Base-by-base conservation (phyloP, 2,329 filamentous ascomycete genomes). In the Ophiognomonia clavigignenti-juglandacearum region DNA sequence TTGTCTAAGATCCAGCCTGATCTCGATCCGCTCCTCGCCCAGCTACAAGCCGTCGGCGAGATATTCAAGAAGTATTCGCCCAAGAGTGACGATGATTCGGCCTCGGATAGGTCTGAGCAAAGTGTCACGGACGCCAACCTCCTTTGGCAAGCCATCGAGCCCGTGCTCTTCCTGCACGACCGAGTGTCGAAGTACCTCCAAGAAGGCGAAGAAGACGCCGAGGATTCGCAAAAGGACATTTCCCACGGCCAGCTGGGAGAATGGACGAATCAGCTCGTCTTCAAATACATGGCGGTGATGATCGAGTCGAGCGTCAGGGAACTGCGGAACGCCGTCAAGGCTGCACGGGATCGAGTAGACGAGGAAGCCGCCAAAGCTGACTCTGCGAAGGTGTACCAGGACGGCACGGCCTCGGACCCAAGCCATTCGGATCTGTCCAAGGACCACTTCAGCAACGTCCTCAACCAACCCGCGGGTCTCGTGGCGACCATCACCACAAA, bases 351-450 rank as follows among this genome's bases (percentile, higher is more conserved):
- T 27, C 52, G 54, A 9, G 59, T 62, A 1, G 59, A 62, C 41
- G 50, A 59, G 29, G 59, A 61, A 36, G 59, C 59, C 3, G 56
- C 59, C 27, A 60, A 61, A 34, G 57, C 58, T 3, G 54, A 43
- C 9, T 58, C 59, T 3, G 58, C 59, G 3, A 54, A 52, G 7
- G 52, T 62, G 19, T 62, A 61, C 41, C 41, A 57, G 32, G 53
- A 56, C 13, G 55, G 55, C 11, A 57, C 56, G 13, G 73, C 59
- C 2, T 75, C 73, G 1, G 73, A 78, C 54, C 77, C 77, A 9
- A 80, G 76, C 10, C 77, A 81, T 57, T 80, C 76, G 3, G 67
- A 80, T 44, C 67, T 81, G 8, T 77, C 74, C 23, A 81, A 81
- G 59, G 77, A 81, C 50, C 77, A 81, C 56, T 81, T 81, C 53